Base-by-base conservation (phyloP, 2,329 filamentous ascomycete species). In the Alternaria sp. region DNA sequence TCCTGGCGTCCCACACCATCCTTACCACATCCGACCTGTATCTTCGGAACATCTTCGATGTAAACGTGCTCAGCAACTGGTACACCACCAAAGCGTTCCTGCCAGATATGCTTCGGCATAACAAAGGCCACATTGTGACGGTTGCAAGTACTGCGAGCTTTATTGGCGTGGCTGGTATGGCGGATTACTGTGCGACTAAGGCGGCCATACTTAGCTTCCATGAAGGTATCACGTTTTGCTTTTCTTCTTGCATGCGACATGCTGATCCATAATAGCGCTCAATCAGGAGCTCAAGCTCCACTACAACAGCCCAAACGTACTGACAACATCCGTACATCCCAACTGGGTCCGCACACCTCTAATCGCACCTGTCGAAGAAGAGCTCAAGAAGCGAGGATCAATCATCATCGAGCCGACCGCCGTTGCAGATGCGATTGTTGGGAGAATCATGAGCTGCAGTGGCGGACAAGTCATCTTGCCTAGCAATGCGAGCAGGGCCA, bases 121-220 rank as follows among this genome's bases (percentile, higher is more conserved):
- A 77, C 55, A 80, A 68, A 71, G 85, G 85, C 3, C 85, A 87
- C 60, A 77, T 87, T 29, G 78, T 88, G 10, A 85, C 83, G 0
- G 78, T 87, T 13, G 84, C 85, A 3, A 84, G 81, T 57, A 77
- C 82, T 67, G 83, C 83, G 9, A 82, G 80, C 34, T 86, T 83
- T 65, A 56, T 84, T 5, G 74, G 76, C 0, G 62, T 81, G 4
- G 79, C 77, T 1, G 79, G 82, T 29, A 81, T 86, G 61, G 80
- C 80, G 9, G 83, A 85, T 60, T 87, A 86, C 69, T 79, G 76
- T 40, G 78, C 78, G 50, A 81, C 81, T 45, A 86, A 86, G 69
- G 80, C 80, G 0, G 83, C 79, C 24, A 82, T 83, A 0, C 70
- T 86, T 40, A 77, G 81, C 4, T 84, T 86, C 70, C 83, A 86